Evolutionary conservation across 768 basidiomycete genomes (phyloP), one percentile per base, ranked within the genome.

Genomic region (Tulasnella sp.): DNA sequence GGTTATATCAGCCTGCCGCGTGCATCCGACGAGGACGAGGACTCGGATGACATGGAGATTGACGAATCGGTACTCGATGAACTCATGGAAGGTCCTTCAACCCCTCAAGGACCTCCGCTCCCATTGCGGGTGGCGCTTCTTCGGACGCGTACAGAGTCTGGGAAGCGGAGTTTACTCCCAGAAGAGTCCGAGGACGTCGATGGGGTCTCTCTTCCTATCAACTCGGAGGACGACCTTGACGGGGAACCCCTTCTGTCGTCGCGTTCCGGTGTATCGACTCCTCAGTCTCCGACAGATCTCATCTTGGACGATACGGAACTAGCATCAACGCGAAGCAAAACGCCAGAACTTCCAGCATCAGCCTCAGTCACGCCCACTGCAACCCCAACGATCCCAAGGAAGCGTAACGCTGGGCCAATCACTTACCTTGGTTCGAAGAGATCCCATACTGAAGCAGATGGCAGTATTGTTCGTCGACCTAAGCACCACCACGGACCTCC

Each of bases 401-500:
- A 26, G 39, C 66, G 66, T 17, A 67, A 67, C 16, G 69, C 52
- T 36, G 41, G 35, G 6, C 36, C 42, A 7, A 65, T 39, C 14
- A 72, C 71, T 5, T 72, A 72, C 44, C 39, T 63, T 37, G 64
- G 62, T 22, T 40, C 59, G 26, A 72, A 65, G 62, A 62, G 71
- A 39, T 63, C 59, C 22, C 64, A 72, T 26, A n/a, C 35, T 14
- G 62, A 65, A n/a, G n/a, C n/a, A n/a, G n/a, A n/a, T n/a, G n/a
- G n/a, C n/a, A n/a, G n/a, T 32, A 65, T n/a, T 40, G 34, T 47
- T 32, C 37, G 44, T n/a, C 19, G 35, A 34, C 26, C 62, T 19
- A 72, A 62, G 29, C 39, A 22, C 39, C 5, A 26, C 40, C 5
- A 16, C n/a, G 52, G 52, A 59, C 52, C 52, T 22, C 40, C 67